Evolutionary conservation across 176 grass and related monocot genomes (phyloP), one percentile per base, ranked within the genome.

Genomic region (Miscanthus lutarioriparius): DNA sequence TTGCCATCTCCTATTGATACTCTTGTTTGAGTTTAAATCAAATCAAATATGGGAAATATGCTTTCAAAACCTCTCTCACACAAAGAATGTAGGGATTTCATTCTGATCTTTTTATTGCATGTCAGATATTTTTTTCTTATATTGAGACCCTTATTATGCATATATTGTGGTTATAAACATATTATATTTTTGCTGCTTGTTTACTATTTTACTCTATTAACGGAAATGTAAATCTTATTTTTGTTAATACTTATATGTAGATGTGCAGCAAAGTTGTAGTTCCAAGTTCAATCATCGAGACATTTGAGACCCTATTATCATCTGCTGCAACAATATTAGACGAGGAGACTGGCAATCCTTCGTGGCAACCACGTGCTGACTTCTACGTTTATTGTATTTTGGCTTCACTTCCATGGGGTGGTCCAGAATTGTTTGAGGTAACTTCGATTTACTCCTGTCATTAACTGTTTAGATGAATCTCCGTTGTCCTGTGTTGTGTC

Each of bases 341-440:
- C 39, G 96, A 96, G 64, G 96, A 95, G 65, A 87, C 83, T 41
- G 96, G 96, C 82, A 99, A 96, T 85, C 91, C 91, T 56, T 92
- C 93, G 11, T 99, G 90, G 90, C 96, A 99, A 65, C 89, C 96
- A 63, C 75, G 84, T 81, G 91, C 93, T 69, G 96, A 99, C 71
- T 99, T 99, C 85, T 96, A 99, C 86, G 84, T 99, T 83, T 95
- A 93, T 89, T 99, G 93, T 78, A 99, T 99, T 79, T 94, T 99
- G 93, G 85, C 89, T 71, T 94, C 91, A 67, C 89, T 99, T 87
- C 96, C 96, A 19, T 99, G 96, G 96, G 96, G 91, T 68, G 91
- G 93, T 79, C 67, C 91, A 70, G 93, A 99, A 87, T 88, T 99
- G 80, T 85, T 94, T 70, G 96, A 99, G 96, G 96, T 99, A 96